These are phyloP conservation scores for Pelargonium fulgidum DNA, from an alignment of 441 rosid genomes.

Conservation along the genomic window DNA sequence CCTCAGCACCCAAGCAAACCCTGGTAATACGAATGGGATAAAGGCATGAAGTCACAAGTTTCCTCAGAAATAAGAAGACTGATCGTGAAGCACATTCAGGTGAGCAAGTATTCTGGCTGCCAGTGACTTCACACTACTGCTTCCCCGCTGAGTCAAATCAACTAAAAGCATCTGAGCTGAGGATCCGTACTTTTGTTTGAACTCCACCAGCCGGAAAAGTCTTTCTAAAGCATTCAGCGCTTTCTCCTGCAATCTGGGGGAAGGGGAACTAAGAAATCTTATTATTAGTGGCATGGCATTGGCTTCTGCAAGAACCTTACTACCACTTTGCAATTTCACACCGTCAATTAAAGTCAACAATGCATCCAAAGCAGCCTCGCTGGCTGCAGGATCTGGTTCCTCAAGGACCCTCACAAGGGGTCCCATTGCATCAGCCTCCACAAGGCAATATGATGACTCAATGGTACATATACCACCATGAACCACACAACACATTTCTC, in stretches of 20 bases:
- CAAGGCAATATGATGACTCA: conserved; percentile 55
- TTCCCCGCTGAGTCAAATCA: conserved; percentile 56
- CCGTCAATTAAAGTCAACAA: conserved; percentile 49
- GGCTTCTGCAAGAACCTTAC: conserved; percentile 50
- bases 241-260: conserved; percentile 44
- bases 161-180: conserved; percentile 54
- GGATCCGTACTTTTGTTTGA: conserved; percentile 43
- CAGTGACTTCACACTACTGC: conserved; percentile 43
- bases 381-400: conserved; percentile 38
- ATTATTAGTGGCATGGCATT: conserved; percentile 45
- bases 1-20: conserved; percentile 4
- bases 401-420: conserved; percentile 46
- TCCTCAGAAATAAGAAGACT: conserved; percentile 52
- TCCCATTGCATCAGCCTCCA: conserved; percentile 48
- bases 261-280: conserved; percentile 44
- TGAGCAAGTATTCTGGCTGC: conserved; percentile 61
- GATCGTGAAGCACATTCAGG: conserved; percentile 53
- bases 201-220: conserved; percentile 55
- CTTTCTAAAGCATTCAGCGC: conserved; percentile 49
- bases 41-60: conserved; percentile 1
- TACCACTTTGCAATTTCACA: conserved; percentile 44
- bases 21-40: conserved; percentile 10
- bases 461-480: conserved; percentile 51
- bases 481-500: conserved; percentile 33
- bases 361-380: conserved; percentile 57